These are phyloP conservation scores for Sporothrix mexicana DNA, from an alignment of 2,329 filamentous ascomycete species.

Conservation along the genomic window DNA sequence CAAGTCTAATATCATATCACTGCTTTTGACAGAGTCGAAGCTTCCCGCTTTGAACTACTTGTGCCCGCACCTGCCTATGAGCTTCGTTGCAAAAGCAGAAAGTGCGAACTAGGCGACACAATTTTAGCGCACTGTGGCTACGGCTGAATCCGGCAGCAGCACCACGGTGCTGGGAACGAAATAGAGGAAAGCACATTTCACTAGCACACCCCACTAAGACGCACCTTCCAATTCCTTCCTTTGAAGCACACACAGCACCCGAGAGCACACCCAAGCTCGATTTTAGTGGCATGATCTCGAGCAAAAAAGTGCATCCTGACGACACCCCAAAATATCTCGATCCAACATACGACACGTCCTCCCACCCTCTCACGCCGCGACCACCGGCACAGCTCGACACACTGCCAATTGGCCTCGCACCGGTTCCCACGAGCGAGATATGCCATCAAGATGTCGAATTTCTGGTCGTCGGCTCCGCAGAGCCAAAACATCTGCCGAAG, in stretches of 20 bases:
- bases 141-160: background rate
- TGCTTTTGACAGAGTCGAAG: background rate
- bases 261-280: background rate
- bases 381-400: background rate
- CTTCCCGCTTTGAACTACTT: background rate
- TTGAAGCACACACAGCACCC: background rate
- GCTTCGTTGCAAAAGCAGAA: conserved; percentile 4
- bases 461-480: conserved; percentile 71
- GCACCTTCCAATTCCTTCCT: conserved; percentile 18
- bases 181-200: background rate
- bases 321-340: conserved; percentile 5
- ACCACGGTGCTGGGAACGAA: conserved; percentile 1
- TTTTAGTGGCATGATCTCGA: conserved; percentile 37
- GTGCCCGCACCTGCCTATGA: conserved; percentile 14
- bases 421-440: conserved; percentile 35
- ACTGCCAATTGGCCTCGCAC: background rate
- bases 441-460: conserved; percentile 65
- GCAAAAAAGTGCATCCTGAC: conserved; percentile 21
- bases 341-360: background rate
- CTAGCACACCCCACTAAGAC: conserved; percentile 10
- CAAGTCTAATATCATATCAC: conserved; percentile 18
- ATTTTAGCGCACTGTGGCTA: background rate
- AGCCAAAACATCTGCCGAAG: conserved; percentile 66
- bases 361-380: background rate
- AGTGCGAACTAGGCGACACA: background rate